A percentile compares a stretch with the other conserved stretches of the same genome.
Evolutionary conservation across 2,329 filamentous ascomycete genomes (phyloP).

Genomic region (Magnaporthiopsis incrustans): DNA sequence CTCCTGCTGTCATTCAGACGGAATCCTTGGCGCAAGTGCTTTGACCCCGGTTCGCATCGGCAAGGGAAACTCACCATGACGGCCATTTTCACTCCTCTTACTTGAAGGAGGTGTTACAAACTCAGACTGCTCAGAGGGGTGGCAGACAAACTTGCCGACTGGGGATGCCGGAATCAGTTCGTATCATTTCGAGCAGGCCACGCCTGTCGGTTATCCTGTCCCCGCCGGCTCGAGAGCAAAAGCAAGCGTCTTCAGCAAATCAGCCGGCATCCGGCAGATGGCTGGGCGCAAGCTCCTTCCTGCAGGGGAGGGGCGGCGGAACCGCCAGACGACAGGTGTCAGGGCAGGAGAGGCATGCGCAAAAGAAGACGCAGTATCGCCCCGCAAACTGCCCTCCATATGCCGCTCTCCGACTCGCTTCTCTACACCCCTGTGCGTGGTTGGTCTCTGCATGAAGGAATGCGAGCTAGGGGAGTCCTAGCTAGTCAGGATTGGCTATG

Average conservation of each 20-base stretch:
- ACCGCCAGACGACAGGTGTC: background rate
- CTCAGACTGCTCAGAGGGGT: no score
- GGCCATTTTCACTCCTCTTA: background rate
- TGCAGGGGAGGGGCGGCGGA: background rate
- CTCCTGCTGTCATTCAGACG: background rate
- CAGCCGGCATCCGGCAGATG: background rate
- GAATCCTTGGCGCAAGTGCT: background rate
- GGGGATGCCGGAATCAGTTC: background rate
- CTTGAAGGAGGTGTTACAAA: no score
- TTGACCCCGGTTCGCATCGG: background rate
- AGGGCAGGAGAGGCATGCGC: background rate
- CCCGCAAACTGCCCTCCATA: background rate
- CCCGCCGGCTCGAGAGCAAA: background rate
- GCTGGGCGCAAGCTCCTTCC: background rate
- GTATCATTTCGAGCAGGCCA: background rate
- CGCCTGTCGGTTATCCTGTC: background rate
- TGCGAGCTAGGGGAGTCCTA: background rate
- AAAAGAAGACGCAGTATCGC: background rate
- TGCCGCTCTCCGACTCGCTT: background rate
- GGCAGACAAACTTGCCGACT: background rate
- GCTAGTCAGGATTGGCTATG: background rate
- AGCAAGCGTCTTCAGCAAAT: background rate
- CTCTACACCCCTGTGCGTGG: background rate
- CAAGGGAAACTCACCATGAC: background rate
- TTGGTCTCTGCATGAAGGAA: background rate